A percentile compares a stretch with the other conserved stretches of the same genome.
Evolutionary conservation across 805 yeast species (phyloP).

Genomic region (Saturnispora gosingensis): DNA sequence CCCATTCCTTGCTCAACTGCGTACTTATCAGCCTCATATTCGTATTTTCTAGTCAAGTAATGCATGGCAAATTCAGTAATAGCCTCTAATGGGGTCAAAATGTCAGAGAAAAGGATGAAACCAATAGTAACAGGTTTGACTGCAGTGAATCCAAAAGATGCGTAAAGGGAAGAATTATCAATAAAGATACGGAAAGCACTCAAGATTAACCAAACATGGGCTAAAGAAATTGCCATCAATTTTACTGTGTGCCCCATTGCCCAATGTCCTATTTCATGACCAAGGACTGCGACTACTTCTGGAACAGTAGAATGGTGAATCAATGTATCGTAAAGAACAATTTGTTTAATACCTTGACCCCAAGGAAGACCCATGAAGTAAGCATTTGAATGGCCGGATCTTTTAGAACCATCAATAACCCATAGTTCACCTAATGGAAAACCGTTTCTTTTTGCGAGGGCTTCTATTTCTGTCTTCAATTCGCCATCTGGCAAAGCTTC

Average conservation of each 20-base stretch:
- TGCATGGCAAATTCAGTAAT: constrained; percentile 58
- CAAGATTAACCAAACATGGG: constrained; percentile 55
- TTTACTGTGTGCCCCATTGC: constrained; percentile 78
- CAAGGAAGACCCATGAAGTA: constrained; percentile 95
- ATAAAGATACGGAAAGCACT: constrained; percentile 72
- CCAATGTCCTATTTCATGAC: constrained; percentile 99
- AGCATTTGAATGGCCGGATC: constrained; percentile 95
- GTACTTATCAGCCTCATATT: constrained; percentile 86
- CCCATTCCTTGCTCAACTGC: constrained; percentile 72
- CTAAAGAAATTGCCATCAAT: constrained; percentile 56
- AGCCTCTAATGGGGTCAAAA: constrained; percentile 70
- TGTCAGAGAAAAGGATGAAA: constrained; percentile 66
- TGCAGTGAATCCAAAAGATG: constrained; percentile 63
- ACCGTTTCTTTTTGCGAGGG: constrained; percentile 59
- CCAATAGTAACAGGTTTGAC: constrained; percentile 74
- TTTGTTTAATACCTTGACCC: constrained; percentile 63
- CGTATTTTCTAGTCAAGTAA: constrained; percentile 72
- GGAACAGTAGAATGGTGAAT: constrained; percentile 65
- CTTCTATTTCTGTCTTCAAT: constrained; percentile 70
- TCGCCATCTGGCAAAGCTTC: constrained; percentile 88
- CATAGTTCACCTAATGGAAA: constrained; percentile 83
- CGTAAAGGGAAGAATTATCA: constrained; percentile 67
- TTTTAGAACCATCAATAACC: constrained; percentile 94
- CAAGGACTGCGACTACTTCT: constrained; percentile 89
- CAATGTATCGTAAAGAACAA: constrained; percentile 87